Evolutionary conservation across 140 eudicot genomes (phyloP).

Genomic region (Erigeron philadelphicus): DNA sequence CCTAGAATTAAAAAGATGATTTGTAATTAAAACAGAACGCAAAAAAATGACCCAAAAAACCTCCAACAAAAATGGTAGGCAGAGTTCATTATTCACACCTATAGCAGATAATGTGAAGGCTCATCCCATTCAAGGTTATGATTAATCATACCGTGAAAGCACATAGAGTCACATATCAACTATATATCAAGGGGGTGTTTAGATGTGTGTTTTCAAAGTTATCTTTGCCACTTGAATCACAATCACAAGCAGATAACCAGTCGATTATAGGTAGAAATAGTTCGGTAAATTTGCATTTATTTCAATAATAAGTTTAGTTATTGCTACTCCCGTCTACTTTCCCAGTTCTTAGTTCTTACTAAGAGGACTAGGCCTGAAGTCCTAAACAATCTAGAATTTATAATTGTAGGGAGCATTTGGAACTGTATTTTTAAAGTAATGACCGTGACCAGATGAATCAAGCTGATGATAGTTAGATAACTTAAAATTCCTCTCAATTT

Average conservation of each 20-base stretch:
- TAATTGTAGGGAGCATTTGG: too few species aligned
- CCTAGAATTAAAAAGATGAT: not conserved
- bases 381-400: too few species aligned
- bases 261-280: not conserved
- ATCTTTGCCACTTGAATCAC: not conserved
- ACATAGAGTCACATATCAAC: not conserved
- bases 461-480: too few species aligned
- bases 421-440: too few species aligned
- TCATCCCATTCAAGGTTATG: too few species aligned
- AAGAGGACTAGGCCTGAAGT: too few species aligned
- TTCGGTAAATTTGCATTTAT: not conserved
- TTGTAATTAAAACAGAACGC: not conserved
- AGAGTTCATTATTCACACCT: too few species aligned
- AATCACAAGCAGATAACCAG: not conserved
- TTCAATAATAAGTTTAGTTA: not conserved
- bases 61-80: not conserved
- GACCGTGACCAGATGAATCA: too few species aligned
- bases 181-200: not conserved
- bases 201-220: not conserved
- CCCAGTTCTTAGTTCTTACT: too few species aligned
- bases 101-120: too few species aligned
- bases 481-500: too few species aligned
- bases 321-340: too few species aligned
- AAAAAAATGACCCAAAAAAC: conserved; percentile 16
- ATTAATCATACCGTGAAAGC: not conserved